These are phyloP conservation scores for Aspergillus biplanus DNA, from an alignment of 495 filamentous ascomycete genomes.

Conservation along the genomic window DNA sequence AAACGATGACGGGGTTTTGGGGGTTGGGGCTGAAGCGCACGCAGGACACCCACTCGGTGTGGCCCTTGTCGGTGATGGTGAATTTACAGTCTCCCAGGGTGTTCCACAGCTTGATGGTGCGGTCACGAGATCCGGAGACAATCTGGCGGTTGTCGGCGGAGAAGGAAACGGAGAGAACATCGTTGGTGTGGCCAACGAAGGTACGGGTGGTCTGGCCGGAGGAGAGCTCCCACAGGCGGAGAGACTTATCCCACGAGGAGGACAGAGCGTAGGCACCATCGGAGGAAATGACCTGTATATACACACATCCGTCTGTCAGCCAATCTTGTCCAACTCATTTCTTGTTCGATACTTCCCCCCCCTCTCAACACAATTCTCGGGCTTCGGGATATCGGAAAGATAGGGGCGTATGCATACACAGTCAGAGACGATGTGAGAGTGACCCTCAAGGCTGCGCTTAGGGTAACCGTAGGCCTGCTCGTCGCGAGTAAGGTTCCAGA, in stretches of 20 bases:
- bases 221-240: conserved; percentile 98
- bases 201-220: conserved; percentile 94
- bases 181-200: conserved; percentile 99
- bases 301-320: conserved; percentile 39
- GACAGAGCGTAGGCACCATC: conserved; percentile 99
- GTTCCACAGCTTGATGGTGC: conserved; percentile 99
- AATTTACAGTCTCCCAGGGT: conserved; percentile 99
- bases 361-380: background rate
- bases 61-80: conserved; percentile 99
- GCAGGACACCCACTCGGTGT: conserved; percentile 99
- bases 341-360: conserved; percentile 18
- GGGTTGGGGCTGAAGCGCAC: conserved; percentile 99
- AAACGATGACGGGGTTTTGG: conserved; percentile 99
- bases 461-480: conserved; percentile 97
- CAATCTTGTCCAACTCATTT: conserved; percentile 28
- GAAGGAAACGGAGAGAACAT: conserved; percentile 99
- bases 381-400: conserved; percentile 16
- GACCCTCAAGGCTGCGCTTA: conserved; percentile 96
- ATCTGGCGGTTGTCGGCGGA: conserved; percentile 99
- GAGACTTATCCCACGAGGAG: conserved; percentile 99
- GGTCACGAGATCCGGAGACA: conserved; percentile 96
- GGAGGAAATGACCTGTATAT: conserved; percentile 92
- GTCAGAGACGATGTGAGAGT: conserved; percentile 99
- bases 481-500: conserved; percentile 99
- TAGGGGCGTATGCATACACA: conserved; percentile 71